Evolutionary conservation across 805 yeast genomes (phyloP).

Genomic region (Suhomyces vadensis): DNA sequence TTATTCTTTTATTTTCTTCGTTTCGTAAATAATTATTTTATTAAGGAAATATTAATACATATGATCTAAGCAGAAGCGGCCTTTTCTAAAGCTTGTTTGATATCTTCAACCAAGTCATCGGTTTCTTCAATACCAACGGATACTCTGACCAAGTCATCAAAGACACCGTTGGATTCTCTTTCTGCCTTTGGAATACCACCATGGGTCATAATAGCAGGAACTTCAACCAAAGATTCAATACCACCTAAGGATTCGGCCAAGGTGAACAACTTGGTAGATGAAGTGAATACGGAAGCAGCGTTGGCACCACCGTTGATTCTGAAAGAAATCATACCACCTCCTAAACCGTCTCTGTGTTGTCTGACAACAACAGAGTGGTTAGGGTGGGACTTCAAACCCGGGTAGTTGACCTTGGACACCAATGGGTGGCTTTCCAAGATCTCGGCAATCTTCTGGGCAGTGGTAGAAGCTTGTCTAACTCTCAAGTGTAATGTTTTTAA

Average conservation of each 20-base stretch:
- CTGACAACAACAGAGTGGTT: conserved; percentile 61
- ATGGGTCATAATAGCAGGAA: conserved; percentile 90
- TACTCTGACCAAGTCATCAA: conserved; percentile 73
- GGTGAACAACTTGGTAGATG: conserved; percentile 73
- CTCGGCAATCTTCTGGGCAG: conserved; percentile 72
- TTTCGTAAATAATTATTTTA: not conserved
- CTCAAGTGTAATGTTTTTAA: conserved; percentile 83
- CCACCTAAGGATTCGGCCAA: conserved; percentile 92
- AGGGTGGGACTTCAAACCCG: conserved; percentile 70
- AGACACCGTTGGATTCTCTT: conserved; percentile 79
- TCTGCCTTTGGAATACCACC: conserved; percentile 82
- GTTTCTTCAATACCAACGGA: conserved; percentile 34
- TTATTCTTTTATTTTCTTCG: not conserved
- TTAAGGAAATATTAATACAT: not conserved
- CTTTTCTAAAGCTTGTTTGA: conserved; percentile 62
- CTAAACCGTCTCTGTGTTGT: conserved; percentile 82
- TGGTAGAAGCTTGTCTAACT: conserved; percentile 63
- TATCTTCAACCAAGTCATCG: conserved; percentile 30
- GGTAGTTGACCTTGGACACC: conserved; percentile 75
- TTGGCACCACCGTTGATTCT: conserved; percentile 80
- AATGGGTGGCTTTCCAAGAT: conserved; percentile 50
- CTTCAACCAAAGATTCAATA: conserved; percentile 80
- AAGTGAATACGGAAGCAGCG: conserved; percentile 73
- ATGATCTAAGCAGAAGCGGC: conserved; percentile 15
- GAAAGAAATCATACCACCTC: conserved; percentile 92